Base-by-base conservation (phyloP, 371 early-diverging fungal genomes). In the Sporodiniella umbellata region DNA sequence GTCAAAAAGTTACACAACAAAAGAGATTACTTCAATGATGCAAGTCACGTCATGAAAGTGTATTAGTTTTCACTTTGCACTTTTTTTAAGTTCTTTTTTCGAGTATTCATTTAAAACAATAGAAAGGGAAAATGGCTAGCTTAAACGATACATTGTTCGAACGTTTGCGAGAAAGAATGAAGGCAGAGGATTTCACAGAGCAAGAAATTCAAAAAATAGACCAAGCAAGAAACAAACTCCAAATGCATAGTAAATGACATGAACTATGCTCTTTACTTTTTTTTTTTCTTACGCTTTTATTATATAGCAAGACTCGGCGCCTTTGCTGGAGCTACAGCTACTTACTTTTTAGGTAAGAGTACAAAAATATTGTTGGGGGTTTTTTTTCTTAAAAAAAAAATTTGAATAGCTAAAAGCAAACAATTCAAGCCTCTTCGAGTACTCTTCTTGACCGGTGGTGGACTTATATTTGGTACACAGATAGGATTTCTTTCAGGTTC, bases 401-500 rank as follows among this genome's bases (percentile, higher is more conserved):
- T 18, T 26, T 22, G 19, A 8, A 8, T 35, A 68, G 70, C 57
- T 26, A 61, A 45, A 51, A 49, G 58, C 39, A 66, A 57, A 45
- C 60, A 54, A 14, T 71, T 71, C 25, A 53, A 60, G 10, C 72
- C 74, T 22, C 38, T 73, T 22, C 65, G 58, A 26, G 35, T 62
- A 7, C 38, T 69, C 8, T 62, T 64, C 0, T 18, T 77, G 7
- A 59, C 65, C 33, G 78, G 62, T 24, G 68, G 71, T 51, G 71
- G 71, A 1, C 71, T 77, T 42, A 33, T 77, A 6, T 53, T 77
- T 37, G 78, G 74, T 14, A 62, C 71, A 12, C 78, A 77, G 57
- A 58, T 71, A 45, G 78, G 78, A n/a, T 42, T 71, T 8, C 49
- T 73, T n/a, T 56, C 78, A 0, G 78, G 78, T 11, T 62, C 68